phyloP scores from a whole-genome alignment of 257 asterid species.

The Solanum gracilifrons region DNA sequence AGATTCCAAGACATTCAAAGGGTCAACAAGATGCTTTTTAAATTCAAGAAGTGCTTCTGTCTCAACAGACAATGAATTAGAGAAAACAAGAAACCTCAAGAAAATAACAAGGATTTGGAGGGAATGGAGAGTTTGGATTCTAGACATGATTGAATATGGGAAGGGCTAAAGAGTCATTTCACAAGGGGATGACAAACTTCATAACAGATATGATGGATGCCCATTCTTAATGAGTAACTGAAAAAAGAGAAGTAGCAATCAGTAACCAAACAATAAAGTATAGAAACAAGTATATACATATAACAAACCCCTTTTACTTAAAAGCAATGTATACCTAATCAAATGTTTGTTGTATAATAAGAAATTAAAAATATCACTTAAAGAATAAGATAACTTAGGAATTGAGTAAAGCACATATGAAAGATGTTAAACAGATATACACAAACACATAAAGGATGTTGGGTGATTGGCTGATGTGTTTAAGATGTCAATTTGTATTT shows the following conservation, averaged over 20 bases:
- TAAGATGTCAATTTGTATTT: conserved; percentile 14
- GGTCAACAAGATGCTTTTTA: conserved; percentile 61
- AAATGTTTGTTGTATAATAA: neutral
- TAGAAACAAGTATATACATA: neutral
- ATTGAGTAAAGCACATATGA: neutral
- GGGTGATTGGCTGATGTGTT: neutral
- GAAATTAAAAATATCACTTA: neutral
- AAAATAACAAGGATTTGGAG: conserved; percentile 32
- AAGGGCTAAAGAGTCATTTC: conserved; percentile 32
- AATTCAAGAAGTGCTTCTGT: conserved; percentile 55
- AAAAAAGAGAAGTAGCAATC: conserved; percentile 31
- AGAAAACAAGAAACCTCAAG: conserved; percentile 16
- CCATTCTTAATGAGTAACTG: conserved; percentile 37
- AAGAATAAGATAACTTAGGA: neutral
- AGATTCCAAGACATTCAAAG: conserved; percentile 47
- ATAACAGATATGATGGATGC: conserved; percentile 39
- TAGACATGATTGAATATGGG: conserved; percentile 29
- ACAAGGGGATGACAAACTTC: conserved; percentile 29
- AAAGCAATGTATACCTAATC: neutral
- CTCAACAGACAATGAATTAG: conserved; percentile 29
- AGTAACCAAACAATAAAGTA: neutral
- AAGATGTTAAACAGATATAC: neutral
- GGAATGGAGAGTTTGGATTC: conserved; percentile 16
- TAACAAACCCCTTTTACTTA: neutral
- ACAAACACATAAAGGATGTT: neutral